Evolutionary conservation across 805 yeast genomes (phyloP).

Genomic region (Jamesozyma piceae): DNA sequence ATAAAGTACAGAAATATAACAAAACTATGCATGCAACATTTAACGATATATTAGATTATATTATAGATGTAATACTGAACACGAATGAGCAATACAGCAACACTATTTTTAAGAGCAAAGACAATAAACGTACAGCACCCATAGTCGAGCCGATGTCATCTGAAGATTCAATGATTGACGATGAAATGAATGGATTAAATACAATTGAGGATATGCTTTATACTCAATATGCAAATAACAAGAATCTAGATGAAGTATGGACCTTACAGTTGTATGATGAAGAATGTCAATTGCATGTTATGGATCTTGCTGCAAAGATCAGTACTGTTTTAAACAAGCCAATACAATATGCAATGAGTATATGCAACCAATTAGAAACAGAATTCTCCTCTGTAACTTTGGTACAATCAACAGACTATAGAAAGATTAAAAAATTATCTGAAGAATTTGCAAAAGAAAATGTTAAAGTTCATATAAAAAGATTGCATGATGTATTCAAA

Average conservation of each 20-base stretch:
- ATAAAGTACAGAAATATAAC: slow-evolving; percentile 2
- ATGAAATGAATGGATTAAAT: background rate
- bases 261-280: slow-evolving; percentile 23
- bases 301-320: slow-evolving; percentile 21
- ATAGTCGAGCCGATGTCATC: background rate
- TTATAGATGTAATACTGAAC: slow-evolving; percentile 16
- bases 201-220: slow-evolving; percentile 1
- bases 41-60: slow-evolving; percentile 19
- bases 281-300: slow-evolving; percentile 18
- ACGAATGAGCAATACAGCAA: slow-evolving; percentile 7
- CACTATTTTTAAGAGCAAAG: background rate
- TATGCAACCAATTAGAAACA: slow-evolving; percentile 13
- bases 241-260: slow-evolving; percentile 13
- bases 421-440: slow-evolving; percentile 12
- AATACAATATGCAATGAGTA: slow-evolving; percentile 18
- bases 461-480: slow-evolving; percentile 15
- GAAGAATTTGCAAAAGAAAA: slow-evolving; percentile 15
- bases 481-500: slow-evolving; percentile 20
- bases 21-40: slow-evolving; percentile 9
- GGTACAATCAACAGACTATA: slow-evolving; percentile 12
- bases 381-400: slow-evolving; percentile 17
- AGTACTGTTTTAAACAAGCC: slow-evolving; percentile 19
- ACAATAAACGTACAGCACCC: background rate
- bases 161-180: background rate
- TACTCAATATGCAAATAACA: slow-evolving; percentile 7